Conservation (phyloP, 2,329 filamentous ascomycete species). For the Monilinia aucupariae region DNA sequence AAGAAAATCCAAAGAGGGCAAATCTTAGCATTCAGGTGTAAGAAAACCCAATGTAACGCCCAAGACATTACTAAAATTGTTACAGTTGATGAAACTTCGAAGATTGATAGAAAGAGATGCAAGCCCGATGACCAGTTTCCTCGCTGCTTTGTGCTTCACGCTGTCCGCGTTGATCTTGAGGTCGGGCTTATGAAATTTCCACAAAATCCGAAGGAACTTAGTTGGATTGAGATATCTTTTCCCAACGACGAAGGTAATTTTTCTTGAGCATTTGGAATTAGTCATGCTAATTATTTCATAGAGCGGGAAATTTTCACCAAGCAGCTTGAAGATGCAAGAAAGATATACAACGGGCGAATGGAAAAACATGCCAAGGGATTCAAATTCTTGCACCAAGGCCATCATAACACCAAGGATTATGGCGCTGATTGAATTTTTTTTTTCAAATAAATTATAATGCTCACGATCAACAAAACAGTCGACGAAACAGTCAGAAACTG, state of each 20-base stretch:
- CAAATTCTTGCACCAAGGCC: not conserved
- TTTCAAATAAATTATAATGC: not conserved
- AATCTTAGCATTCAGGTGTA: conserved; percentile 12
- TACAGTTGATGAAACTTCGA: not conserved
- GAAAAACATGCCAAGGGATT: not conserved
- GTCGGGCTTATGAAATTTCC: conserved; percentile 4
- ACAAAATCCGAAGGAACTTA: not conserved
- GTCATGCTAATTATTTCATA: not conserved
- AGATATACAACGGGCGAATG: not conserved
- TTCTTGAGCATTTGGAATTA: too few species aligned
- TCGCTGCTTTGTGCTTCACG: conserved; percentile 1
- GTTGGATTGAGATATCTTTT: conserved; percentile 8
- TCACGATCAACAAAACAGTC: not conserved
- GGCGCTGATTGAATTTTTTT: not conserved
- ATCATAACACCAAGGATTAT: conserved; percentile 4
- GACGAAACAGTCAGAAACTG: not conserved
- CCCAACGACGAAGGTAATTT: not conserved
- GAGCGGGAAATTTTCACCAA: not conserved
- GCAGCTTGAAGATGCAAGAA: not conserved
- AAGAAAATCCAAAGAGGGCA: not conserved
- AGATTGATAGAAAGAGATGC: not conserved
- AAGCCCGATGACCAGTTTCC: not conserved
- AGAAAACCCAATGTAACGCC: not conserved
- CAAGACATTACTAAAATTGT: not conserved
- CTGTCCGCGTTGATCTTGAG: not conserved